Percentiles rank a stretch among this genome's conserved stretches.
These are phyloP conservation scores for Styphnolobium japonicum DNA, from an alignment of 306 rosid species.

Conservation along the genomic window DNA sequence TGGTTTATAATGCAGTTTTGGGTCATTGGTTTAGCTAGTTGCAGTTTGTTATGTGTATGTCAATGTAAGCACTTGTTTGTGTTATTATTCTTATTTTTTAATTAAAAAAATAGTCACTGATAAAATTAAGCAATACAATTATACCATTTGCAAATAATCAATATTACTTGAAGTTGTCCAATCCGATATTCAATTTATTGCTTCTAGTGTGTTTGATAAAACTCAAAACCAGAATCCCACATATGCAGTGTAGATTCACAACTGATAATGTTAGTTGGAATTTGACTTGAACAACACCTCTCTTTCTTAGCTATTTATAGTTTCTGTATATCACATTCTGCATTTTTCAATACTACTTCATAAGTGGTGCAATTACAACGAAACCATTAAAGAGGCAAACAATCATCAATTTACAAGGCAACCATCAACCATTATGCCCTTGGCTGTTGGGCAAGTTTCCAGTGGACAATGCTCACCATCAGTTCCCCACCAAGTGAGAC, in stretches of 20 bases:
- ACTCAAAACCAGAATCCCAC: neutral
- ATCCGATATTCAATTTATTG: neutral
- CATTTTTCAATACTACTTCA: neutral
- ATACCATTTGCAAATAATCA: neutral
- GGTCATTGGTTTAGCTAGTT: no score
- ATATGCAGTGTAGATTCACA: neutral
- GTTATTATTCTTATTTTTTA: no score
- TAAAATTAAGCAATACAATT: no score
- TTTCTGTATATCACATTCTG: neutral
- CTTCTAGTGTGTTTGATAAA: no score
- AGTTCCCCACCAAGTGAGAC: conserved; percentile 76
- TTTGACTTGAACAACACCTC: neutral
- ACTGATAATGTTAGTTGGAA: neutral
- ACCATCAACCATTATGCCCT: conserved; percentile 51
- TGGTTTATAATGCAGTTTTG: no score
- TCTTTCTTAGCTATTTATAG: no score
- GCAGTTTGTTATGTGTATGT: no score
- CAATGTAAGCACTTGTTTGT: no score
- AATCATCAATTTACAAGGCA: conserved; percentile 48
- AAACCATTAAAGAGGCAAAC: neutral
- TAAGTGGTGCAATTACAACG: neutral
- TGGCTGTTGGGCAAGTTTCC: conserved; percentile 66
- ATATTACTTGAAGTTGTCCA: neutral
- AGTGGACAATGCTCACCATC: conserved; percentile 69
- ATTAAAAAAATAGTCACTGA: no score